phyloP scores from a whole-genome alignment of 1,139 yeast species.

The Hanseniaspora uvarum region DNA sequence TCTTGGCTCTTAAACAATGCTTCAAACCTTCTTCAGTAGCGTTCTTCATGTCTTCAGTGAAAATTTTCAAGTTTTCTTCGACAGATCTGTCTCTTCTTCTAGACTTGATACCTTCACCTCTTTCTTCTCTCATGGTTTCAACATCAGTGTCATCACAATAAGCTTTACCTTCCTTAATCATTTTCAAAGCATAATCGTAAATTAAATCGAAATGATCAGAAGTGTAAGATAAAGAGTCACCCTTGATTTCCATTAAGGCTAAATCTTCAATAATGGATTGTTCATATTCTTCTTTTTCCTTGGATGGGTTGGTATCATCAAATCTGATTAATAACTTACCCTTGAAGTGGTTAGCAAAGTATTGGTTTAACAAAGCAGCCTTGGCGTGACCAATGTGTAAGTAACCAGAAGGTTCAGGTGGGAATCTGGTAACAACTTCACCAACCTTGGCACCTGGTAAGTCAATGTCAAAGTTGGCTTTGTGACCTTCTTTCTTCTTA shows the following conservation, averaged over 20 bases:
- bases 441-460: conserved; percentile 85
- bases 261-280: conserved; percentile 75
- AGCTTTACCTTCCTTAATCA: conserved; percentile 91
- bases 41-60: conserved; percentile 80
- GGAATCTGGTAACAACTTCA: conserved; percentile 93
- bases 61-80: conserved; percentile 77
- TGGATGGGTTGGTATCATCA: conserved; percentile 98
- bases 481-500: conserved; percentile 59
- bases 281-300: conserved; percentile 88
- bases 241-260: conserved; percentile 84
- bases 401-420: conserved; percentile 94
- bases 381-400: conserved; percentile 96
- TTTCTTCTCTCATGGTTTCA: conserved; percentile 93
- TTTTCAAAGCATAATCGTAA: conserved; percentile 71
- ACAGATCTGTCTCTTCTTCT: conserved; percentile 81
- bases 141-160: conserved; percentile 92
- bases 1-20: conserved; percentile 90
- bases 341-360: conserved; percentile 72
- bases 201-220: conserved; percentile 84
- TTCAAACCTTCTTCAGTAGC: conserved; percentile 85
- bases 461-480: conserved; percentile 88
- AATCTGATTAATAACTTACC: conserved; percentile 87
- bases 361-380: conserved; percentile 94
- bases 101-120: conserved; percentile 91
- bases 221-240: conserved; percentile 90